Base-by-base conservation (phyloP, 495 filamentous ascomycete species). In the Penicillium malachiteum region DNA sequence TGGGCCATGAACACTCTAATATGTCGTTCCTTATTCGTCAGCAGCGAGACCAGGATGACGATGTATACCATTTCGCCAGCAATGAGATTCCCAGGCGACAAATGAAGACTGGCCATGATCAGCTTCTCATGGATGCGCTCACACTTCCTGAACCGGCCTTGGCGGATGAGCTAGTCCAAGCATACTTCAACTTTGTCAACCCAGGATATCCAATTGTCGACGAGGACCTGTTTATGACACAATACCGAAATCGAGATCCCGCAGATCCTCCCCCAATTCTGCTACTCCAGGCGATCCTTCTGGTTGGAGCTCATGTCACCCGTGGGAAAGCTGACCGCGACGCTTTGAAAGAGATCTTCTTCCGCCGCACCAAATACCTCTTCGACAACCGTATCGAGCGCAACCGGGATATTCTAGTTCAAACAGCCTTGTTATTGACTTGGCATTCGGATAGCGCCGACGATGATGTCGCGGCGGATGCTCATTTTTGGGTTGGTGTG, bases 1-100 rank as follows among this genome's bases (percentile, higher is more conserved):
- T 81, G 9, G 78, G 78, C 11, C 77, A 76, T 60, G 73, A 77
- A 52, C 71, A 72, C 33, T 81, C 78, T 4, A 81, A 81, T 46
- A 75, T 81, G 71, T 78, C 76, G n/a, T 78, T 77, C 46, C 59
- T 81, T 55, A 76, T 81, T 41, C 73, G 74, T 50, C 77, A 78
- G 55, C 73, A 77, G 52, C 73, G 76, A 33, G 68, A 76, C 21
- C 69, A 69, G 44, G 76, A 75, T 54, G 74, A 77, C 44, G 68
- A 74, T 58, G 74, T 77, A 32, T 76, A 76, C 43, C 76, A 78
- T 57, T 76, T 78, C 48, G 73, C 76, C 10, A 76, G 73, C 47
- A 76, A 78, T 51, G 76, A 77, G 46, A 77, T 78, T 18, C 74
- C 76, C 12, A 68, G 76, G 31, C 67, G 74, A 37, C 74, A 76